These are phyloP conservation scores for Gossypium longicalyx DNA, from an alignment of 345 rosid species.

Conservation along the genomic window DNA sequence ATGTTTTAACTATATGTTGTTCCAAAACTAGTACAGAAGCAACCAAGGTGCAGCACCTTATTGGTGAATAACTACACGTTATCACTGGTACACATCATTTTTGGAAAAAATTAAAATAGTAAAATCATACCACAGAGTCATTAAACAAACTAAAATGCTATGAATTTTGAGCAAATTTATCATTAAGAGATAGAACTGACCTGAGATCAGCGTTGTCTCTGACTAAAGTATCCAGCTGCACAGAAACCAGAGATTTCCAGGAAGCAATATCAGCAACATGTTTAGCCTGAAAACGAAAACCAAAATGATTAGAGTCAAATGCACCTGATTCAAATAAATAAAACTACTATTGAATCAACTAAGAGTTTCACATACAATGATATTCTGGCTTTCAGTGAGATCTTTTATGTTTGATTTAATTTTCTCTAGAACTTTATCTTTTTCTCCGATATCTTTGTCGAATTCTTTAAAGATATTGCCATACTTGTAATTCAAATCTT, in stretches of 20 bases:
- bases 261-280: conserved; percentile 63
- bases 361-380: conserved; percentile 37
- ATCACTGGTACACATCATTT: neutral
- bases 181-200: conserved; percentile 25
- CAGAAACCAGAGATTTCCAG: conserved; percentile 59
- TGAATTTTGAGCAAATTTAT: conserved; percentile 9
- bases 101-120: neutral
- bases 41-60: neutral
- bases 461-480: conserved; percentile 67
- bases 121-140: neutral
- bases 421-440: conserved; percentile 43
- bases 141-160: neutral
- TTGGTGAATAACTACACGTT: neutral
- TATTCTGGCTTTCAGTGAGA: conserved; percentile 46
- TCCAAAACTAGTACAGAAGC: neutral
- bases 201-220: conserved; percentile 55
- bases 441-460: conserved; percentile 54
- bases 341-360: neutral
- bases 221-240: conserved; percentile 37
- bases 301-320: conserved; percentile 4
- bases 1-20: neutral
- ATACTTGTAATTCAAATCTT: conserved; percentile 71
- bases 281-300: conserved; percentile 40
- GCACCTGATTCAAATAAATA: neutral
- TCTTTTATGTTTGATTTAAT: conserved; percentile 48